These are phyloP conservation scores for Phytopythium kandeliae DNA, from an alignment of 352 stramenopile species.

Conservation along the genomic window DNA sequence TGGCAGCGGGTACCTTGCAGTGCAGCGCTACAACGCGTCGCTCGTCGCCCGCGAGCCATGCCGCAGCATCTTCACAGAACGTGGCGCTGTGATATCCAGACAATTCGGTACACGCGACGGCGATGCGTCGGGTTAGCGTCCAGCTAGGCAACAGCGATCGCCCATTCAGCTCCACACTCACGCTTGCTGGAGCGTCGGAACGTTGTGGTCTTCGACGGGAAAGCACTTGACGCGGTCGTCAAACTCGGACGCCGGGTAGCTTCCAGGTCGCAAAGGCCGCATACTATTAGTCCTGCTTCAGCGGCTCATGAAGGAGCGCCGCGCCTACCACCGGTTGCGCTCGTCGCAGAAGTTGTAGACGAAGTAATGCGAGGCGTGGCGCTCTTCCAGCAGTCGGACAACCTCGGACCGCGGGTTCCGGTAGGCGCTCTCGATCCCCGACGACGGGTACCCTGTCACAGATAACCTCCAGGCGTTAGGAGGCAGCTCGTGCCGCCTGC, in stretches of 20 bases:
- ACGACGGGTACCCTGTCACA: constrained; percentile 41
- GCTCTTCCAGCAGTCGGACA: constrained; percentile 41
- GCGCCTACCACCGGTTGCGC: constrained; percentile 29
- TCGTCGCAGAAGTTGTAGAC: constrained; percentile 80
- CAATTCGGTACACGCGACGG: no score
- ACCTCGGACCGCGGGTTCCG: constrained; percentile 60
- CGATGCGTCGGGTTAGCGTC: no score
- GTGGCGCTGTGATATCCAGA: no score
- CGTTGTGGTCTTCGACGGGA: constrained; percentile 72
- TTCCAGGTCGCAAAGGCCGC: constrained; percentile 10
- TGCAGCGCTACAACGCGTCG: constrained; percentile 53
- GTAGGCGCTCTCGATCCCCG: constrained; percentile 51
- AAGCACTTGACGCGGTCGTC: constrained; percentile 37
- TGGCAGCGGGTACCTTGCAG: constrained; percentile 43
- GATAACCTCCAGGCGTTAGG: neutral
- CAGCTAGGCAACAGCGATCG: no score
- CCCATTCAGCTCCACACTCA: no score
- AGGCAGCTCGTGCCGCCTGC: constrained; percentile 1
- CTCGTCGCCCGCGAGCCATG: constrained; percentile 40
- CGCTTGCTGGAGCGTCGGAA: constrained; percentile 62
- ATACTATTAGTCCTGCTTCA: no score
- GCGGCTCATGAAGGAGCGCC: no score
- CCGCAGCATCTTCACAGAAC: constrained; percentile 69
- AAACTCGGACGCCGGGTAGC: constrained; percentile 52
- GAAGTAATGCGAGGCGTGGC: constrained; percentile 50